Evolutionary conservation across 305 asterid genomes (phyloP).

Genomic region (Fraxinus dipetala): DNA sequence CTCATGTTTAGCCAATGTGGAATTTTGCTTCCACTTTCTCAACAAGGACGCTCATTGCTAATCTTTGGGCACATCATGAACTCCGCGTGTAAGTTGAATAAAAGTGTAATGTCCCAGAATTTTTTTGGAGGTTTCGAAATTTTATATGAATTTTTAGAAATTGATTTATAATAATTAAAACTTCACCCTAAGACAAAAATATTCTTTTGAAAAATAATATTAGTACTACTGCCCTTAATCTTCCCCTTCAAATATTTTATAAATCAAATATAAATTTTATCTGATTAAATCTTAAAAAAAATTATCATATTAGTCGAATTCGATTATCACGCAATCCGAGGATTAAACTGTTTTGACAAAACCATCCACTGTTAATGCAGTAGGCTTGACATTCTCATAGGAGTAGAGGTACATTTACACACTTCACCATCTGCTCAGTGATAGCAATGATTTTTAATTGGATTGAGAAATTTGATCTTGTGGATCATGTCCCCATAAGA

Average conservation of each 20-base stretch:
- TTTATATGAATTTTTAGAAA: neutral
- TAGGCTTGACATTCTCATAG: neutral
- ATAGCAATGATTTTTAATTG: slow-evolving; percentile 18
- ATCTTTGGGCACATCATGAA: neutral
- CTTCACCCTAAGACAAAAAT: neutral
- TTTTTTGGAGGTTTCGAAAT: neutral
- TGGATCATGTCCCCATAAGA: slow-evolving; percentile 26
- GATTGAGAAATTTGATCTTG: neutral
- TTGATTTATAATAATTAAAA: too few relatives aligned
- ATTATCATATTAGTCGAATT: neutral
- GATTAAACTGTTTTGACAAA: neutral
- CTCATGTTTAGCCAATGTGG: neutral
- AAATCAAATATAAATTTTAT: neutral
- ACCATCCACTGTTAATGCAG: neutral
- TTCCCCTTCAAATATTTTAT: neutral
- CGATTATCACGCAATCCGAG: neutral
- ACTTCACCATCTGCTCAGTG: slow-evolving; percentile 1
- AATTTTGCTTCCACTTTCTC: neutral
- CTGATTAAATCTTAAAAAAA: neutral
- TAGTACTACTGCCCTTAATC: neutral
- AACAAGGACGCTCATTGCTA: neutral
- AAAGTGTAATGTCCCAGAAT: neutral
- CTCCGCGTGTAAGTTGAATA: neutral
- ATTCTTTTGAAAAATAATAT: too few relatives aligned
- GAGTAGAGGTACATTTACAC: neutral